Percentiles rank a stretch among this genome's conserved stretches.
phyloP scores from a whole-genome alignment of 805 yeast species.

The Ascoidea tarda region DNA sequence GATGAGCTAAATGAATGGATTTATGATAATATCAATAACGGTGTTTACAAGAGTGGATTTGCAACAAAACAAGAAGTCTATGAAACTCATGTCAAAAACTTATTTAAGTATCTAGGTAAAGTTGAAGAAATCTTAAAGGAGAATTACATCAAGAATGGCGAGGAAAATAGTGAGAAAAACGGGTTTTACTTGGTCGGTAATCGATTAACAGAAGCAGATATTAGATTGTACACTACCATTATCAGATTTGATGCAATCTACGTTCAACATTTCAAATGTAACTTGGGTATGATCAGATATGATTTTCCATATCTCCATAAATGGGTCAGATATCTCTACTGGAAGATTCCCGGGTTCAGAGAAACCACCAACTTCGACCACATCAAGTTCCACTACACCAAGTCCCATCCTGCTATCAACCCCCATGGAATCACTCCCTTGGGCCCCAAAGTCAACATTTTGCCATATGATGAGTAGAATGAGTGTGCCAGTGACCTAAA shows the following conservation, averaged over 20 bases:
- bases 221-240: constrained; percentile 76
- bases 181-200: constrained; percentile 42
- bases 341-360: constrained; percentile 60
- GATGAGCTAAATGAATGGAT: constrained; percentile 74
- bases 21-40: constrained; percentile 77
- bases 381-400: constrained; percentile 83
- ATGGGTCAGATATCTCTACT: constrained; percentile 76
- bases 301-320: constrained; percentile 68
- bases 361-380: constrained; percentile 80
- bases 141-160: constrained; percentile 19
- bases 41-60: constrained; percentile 88
- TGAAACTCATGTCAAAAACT: constrained; percentile 45
- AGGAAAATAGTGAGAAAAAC: constrained; percentile 11
- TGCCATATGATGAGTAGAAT: constrained; percentile 21
- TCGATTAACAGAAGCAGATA: constrained; percentile 77
- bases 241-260: constrained; percentile 88
- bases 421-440: constrained; percentile 75
- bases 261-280: constrained; percentile 92
- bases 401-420: constrained; percentile 68
- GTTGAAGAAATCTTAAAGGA: constrained; percentile 46
- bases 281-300: constrained; percentile 61
- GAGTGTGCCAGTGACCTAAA: too few species aligned
- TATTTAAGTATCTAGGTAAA: constrained; percentile 57
- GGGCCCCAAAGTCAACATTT: constrained; percentile 76
- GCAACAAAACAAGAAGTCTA: constrained; percentile 76